phyloP scores from a whole-genome alignment of 108 stramenopile species.

The Chaetoceros muelleri region DNA sequence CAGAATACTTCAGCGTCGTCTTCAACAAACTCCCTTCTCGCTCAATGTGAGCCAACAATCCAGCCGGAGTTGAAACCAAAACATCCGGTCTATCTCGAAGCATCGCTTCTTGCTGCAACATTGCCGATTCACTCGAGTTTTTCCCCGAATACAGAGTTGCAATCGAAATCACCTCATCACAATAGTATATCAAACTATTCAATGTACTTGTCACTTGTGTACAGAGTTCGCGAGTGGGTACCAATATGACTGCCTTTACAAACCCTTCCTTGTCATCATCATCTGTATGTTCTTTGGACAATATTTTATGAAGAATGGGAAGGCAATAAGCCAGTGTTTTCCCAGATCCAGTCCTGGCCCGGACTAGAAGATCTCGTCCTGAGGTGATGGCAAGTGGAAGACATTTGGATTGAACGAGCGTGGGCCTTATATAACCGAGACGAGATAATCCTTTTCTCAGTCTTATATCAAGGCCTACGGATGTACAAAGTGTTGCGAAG shows the following conservation, averaged over 20 bases:
- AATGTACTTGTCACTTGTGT: conserved; percentile 75
- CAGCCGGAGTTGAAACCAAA: conserved; percentile 65
- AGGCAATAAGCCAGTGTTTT: conserved; percentile 93
- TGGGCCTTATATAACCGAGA: conserved; percentile 64
- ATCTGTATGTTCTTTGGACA: conserved; percentile 35
- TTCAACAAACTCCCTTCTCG: conserved; percentile 31
- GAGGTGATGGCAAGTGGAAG: conserved; percentile 66
- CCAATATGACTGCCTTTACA: conserved; percentile 84
- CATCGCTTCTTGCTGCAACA: conserved; percentile 65
- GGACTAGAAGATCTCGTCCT: conserved; percentile 89
- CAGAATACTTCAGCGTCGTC: conserved; percentile 32
- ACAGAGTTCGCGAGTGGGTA: conserved; percentile 94
- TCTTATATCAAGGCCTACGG: conserved; percentile 70
- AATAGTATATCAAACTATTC: conserved; percentile 81
- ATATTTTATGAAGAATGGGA: conserved; percentile 89
- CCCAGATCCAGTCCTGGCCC: conserved; percentile 94
- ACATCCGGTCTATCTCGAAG: conserved; percentile 68
- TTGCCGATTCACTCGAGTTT: conserved; percentile 21
- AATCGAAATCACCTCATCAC: conserved; percentile 68
- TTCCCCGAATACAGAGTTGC: conserved; percentile 53
- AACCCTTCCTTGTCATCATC: conserved; percentile 6
- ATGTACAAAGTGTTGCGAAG: conserved; percentile 54
- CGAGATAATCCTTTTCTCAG: conserved; percentile 71
- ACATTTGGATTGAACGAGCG: conserved; percentile 76
- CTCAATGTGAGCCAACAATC: conserved; percentile 55